phyloP scores from a whole-genome alignment of 2,329 filamentous ascomycete species.

The Zalaria sp. region DNA sequence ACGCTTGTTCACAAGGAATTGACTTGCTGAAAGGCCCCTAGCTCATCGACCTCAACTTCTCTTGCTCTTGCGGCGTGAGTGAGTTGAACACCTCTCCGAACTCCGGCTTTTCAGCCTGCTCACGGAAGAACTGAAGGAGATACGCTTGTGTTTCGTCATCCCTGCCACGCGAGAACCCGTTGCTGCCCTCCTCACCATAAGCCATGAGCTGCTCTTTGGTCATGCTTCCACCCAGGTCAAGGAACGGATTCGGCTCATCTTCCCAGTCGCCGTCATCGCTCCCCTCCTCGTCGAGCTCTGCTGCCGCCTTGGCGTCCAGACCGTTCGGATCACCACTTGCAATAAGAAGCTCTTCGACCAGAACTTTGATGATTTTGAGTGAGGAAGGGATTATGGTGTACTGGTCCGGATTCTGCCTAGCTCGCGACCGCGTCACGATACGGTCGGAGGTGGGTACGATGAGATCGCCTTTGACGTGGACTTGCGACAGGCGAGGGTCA shows the following conservation, averaged over 20 bases:
- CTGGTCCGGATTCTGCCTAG: constrained; percentile 76
- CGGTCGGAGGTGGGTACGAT: constrained; percentile 64
- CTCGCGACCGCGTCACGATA: constrained; percentile 88
- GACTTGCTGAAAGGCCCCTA: not conserved
- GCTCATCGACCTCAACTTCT: constrained; percentile 28
- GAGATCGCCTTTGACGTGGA: constrained; percentile 81
- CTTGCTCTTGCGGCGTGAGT: constrained; percentile 40
- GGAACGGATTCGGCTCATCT: constrained; percentile 56
- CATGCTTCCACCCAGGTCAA: constrained; percentile 53
- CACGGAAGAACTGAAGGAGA: constrained; percentile 65
- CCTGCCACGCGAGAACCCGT: constrained; percentile 43
- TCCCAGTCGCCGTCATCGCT: constrained; percentile 62
- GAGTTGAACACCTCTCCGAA: constrained; percentile 41
- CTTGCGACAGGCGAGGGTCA: constrained; percentile 63
- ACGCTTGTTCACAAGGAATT: no score
- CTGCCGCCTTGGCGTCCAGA: constrained; percentile 43
- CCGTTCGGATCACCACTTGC: constrained; percentile 44
- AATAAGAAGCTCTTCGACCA: constrained; percentile 80
- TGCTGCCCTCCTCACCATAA: constrained; percentile 41
- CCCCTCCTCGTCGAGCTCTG: constrained; percentile 54
- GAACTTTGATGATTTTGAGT: constrained; percentile 90
- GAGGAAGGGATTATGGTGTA: constrained; percentile 78
- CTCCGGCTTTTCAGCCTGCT: constrained; percentile 36
- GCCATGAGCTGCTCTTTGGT: constrained; percentile 64
- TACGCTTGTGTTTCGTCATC: constrained; percentile 88